A percentile compares a stretch with the other conserved stretches of the same genome.
Evolutionary conservation across 129 eudicot genomes (phyloP).

Genomic region (Chrysanthemum makinoi): DNA sequence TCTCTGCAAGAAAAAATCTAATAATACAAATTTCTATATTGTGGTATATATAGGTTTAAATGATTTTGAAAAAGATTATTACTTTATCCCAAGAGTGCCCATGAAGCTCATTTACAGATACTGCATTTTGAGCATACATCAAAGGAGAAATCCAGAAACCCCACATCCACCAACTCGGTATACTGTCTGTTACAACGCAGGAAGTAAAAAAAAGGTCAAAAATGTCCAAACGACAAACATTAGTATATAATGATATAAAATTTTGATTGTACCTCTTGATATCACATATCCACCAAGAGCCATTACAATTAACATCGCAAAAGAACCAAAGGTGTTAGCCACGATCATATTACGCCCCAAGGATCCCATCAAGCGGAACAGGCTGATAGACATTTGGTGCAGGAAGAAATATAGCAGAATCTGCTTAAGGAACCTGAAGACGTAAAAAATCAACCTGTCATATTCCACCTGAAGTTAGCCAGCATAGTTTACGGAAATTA

Average conservation of each 20-base stretch:
- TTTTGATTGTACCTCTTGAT: slow-evolving; percentile 63
- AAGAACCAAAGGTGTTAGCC: slow-evolving; percentile 98
- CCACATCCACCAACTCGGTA: slow-evolving; percentile 98
- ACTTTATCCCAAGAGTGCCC: slow-evolving; percentile 98
- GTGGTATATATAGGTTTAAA: background rate
- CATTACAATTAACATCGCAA: slow-evolving; percentile 97
- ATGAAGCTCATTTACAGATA: slow-evolving; percentile 89
- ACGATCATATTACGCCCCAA: slow-evolving; percentile 98
- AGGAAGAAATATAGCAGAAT: slow-evolving; percentile 75
- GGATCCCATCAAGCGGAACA: slow-evolving; percentile 93
- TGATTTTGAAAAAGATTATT: slow-evolving; percentile 11
- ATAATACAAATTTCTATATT: background rate
- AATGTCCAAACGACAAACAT: background rate
- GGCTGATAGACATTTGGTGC: slow-evolving; percentile 90
- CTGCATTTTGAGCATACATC: slow-evolving; percentile 94
- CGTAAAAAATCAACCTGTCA: slow-evolving; percentile 9
- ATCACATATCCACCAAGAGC: slow-evolving; percentile 94
- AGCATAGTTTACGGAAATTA: background rate
- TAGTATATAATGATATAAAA: background rate
- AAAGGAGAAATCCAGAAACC: slow-evolving; percentile 97
- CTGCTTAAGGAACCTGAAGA: slow-evolving; percentile 74
- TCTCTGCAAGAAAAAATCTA: slow-evolving; percentile 46
- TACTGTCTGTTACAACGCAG: slow-evolving; percentile 62
- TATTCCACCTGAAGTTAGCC: slow-evolving; percentile 13
- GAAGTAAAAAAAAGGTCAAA: slow-evolving; percentile 1